These are phyloP conservation scores for Apiotrichum porosum DNA, from an alignment of 1,284 basidiomycete species.

Conservation along the genomic window DNA sequence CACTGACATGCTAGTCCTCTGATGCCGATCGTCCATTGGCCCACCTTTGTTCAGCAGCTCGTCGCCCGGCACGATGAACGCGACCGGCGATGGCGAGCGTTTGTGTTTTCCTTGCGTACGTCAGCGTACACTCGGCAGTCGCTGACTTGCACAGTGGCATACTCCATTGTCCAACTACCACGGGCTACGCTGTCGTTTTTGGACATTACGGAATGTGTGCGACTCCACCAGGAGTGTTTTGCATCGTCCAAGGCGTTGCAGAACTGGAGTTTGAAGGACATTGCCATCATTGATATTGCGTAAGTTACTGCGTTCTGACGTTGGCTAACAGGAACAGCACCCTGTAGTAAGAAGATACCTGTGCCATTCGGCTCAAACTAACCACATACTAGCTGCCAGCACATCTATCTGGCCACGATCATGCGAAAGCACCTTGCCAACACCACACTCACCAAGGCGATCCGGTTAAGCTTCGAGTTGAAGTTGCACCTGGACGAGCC, in stretches of 20 bases:
- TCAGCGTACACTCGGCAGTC: not conserved
- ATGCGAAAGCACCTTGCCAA: slow-evolving; percentile 25
- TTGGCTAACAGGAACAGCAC: slow-evolving; percentile 17
- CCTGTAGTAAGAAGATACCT: slow-evolving; percentile 20
- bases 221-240: slow-evolving; percentile 25
- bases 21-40: slow-evolving; percentile 34
- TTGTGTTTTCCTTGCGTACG: slow-evolving; percentile 26
- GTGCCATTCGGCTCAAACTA: too few relatives aligned
- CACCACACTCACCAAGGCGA: slow-evolving; percentile 23
- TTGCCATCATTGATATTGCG: slow-evolving; percentile 16
- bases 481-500: slow-evolving; percentile 25
- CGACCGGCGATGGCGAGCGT: slow-evolving; percentile 20
- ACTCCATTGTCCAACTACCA: slow-evolving; percentile 31
- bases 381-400: slow-evolving; percentile 24
- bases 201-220: slow-evolving; percentile 17
- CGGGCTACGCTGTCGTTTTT: slow-evolving; percentile 22
- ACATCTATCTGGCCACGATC: slow-evolving; percentile 31
- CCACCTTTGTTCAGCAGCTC: slow-evolving; percentile 29
- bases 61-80: slow-evolving; percentile 25
- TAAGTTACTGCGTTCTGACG: slow-evolving; percentile 1
- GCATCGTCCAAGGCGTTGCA: slow-evolving; percentile 17
- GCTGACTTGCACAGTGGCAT: slow-evolving; percentile 20
- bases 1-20: slow-evolving; percentile 15
- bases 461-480: slow-evolving; percentile 20
- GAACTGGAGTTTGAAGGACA: slow-evolving; percentile 14